phyloP scores from a whole-genome alignment of 2,329 filamentous ascomycete genomes.

The Sordariomycetes sp. region DNA sequence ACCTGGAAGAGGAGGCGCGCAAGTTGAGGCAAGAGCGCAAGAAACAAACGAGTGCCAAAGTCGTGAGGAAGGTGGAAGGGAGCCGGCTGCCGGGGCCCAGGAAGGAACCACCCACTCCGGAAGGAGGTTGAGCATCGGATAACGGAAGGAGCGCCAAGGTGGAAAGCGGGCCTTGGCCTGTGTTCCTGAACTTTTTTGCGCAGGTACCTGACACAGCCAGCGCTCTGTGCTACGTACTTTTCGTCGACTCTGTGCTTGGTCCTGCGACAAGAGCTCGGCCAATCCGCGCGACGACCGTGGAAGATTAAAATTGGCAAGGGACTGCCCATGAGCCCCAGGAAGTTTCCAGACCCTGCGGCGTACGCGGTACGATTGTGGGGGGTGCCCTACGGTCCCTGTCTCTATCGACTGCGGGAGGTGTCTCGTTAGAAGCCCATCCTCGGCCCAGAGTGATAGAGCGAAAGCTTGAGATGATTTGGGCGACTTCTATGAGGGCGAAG shows the following conservation, averaged over 20 bases:
- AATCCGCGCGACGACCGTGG: background rate
- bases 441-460: too few species aligned
- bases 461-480: too few species aligned
- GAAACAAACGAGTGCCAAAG: background rate
- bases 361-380: background rate
- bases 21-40: background rate
- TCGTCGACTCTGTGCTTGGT: background rate
- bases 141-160: background rate
- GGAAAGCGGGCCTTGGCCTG: background rate
- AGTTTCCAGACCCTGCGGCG: background rate
- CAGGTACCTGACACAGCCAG: slow-evolving; percentile 1
- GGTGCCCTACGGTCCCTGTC: background rate
- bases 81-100: background rate
- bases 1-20: background rate
- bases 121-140: background rate
- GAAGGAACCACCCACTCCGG: background rate
- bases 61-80: background rate
- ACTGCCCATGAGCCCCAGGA: background rate
- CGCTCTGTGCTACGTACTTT: background rate
- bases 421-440: background rate
- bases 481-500: too few species aligned
- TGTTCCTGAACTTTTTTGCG: background rate
- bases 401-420: background rate
- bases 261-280: slow-evolving; percentile 2
- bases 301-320: slow-evolving; percentile 1